Evolutionary conservation across 2,329 filamentous ascomycete species (phyloP), one percentile per base, ranked within the genome.

Genomic region (Stromatinia cepivora): DNA sequence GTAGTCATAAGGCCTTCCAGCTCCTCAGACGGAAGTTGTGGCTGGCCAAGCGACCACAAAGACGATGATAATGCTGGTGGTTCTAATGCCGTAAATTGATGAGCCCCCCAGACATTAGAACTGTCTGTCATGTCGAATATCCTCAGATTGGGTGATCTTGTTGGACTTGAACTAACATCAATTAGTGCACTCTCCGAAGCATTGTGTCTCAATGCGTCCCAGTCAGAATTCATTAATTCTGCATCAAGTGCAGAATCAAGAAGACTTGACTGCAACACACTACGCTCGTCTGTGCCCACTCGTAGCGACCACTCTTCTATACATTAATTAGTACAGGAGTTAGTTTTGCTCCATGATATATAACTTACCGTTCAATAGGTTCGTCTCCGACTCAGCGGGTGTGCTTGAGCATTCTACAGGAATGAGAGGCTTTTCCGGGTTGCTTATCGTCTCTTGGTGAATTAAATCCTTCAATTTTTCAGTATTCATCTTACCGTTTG

Each of bases 241-340:
- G 61, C n/a, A 34, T 64, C 61, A 64, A 64, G 15, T 15, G 2
- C 46, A 52, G 61, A 64, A 52, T 64, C 61, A 64, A 64, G 61
- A 64, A 64, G 61, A 13, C 46, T 52, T 28, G 61, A 53, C 17
- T 64, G 61, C 34, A 28, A 25, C 7, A 25, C 25, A 8, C 20
- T 28, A 4, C 9, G 1, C 8, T 28, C 17, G 5, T 2, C 15
- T 7, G 17, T 22, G 5, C 48, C 15, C 10, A 13, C 17, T 28
- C 42, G 13, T 25, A 3, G 34, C 15, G n/a, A 28, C 39, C 31
- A 25, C 22, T 5, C 15, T n/a, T 46, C 61, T 64, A 52, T 25
- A 1, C 15, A 52, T 1, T 8, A 8, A 5, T 63, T 8, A 63
- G 22, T 22, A 52, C 22, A 25, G 7, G n/a, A 8, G 1, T n/a